Conservation (phyloP, 2,329 filamentous ascomycete genomes). For the Diaporthe helianthi region DNA sequence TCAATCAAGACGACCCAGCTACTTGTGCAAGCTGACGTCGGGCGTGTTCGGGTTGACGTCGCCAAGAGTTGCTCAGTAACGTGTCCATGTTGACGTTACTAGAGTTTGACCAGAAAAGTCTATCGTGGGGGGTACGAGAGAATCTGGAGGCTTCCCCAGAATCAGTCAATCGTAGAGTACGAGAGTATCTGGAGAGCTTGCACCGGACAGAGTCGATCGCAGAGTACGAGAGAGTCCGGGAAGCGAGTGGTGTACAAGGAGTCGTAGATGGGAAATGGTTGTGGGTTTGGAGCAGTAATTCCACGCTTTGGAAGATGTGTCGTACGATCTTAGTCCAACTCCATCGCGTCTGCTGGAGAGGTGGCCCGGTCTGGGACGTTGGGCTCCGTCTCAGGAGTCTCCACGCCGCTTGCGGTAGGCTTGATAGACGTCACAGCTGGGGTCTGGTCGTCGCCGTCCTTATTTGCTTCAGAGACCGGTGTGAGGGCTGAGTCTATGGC, state of each 20-base stretch:
- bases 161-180: neutral
- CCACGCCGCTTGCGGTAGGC: constrained; percentile 11
- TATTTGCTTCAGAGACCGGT: constrained; percentile 26
- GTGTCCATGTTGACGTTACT: neutral
- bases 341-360: constrained; percentile 22
- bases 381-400: constrained; percentile 27
- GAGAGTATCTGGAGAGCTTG: neutral
- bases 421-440: neutral
- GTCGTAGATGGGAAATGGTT: neutral
- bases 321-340: neutral
- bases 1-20: neutral
- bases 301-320: neutral
- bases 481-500: constrained; percentile 31
- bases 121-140: neutral
- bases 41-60: neutral
- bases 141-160: neutral
- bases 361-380: constrained; percentile 2
- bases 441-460: constrained; percentile 20
- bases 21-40: constrained; percentile 1
- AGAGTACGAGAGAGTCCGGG: neutral
- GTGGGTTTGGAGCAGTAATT: neutral
- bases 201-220: neutral
- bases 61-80: neutral
- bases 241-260: neutral
- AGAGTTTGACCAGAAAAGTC: neutral